These are phyloP conservation scores for Davidsoniella eucalypti DNA, from an alignment of 2,329 filamentous ascomycete genomes.

Conservation along the genomic window DNA sequence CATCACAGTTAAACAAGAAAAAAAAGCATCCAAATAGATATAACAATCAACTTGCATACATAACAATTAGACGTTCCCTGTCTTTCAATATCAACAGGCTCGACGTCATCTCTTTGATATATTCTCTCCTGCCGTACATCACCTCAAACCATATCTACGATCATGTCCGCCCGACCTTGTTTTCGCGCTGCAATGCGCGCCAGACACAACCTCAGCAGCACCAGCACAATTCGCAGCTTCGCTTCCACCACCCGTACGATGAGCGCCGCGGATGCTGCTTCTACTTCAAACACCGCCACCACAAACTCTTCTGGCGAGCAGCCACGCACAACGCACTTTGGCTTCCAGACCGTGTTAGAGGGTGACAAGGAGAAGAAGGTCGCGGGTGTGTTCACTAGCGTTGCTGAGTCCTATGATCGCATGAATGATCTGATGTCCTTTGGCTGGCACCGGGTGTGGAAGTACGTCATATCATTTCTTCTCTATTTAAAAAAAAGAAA, in stretches of 20 bases:
- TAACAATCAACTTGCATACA: too few species aligned
- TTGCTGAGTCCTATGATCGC: slow-evolving; percentile 83
- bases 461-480: slow-evolving; percentile 27
- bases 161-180: not conserved
- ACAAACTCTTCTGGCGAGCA: slow-evolving; percentile 3
- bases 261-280: slow-evolving; percentile 1
- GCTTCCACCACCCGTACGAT: not conserved
- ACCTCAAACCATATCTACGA: not conserved
- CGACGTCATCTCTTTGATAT: not conserved
- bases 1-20: too few species aligned
- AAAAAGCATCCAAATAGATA: too few species aligned
- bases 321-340: slow-evolving; percentile 55
- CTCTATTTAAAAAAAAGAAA: not conserved
- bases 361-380: slow-evolving; percentile 58
- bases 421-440: slow-evolving; percentile 99
- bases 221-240: slow-evolving; percentile 4
- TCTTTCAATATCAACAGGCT: not conserved
- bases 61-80: not conserved
- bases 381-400: slow-evolving; percentile 81
- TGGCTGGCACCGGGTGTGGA: slow-evolving; percentile 93
- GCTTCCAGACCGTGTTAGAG: slow-evolving; percentile 72
- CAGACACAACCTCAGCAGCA: not conserved
- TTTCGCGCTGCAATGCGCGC: slow-evolving; percentile 10
- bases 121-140: not conserved
- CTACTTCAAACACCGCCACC: not conserved